These are phyloP conservation scores for Kockiozyma suomiensis DNA, from an alignment of 805 yeast genomes.

Conservation along the genomic window DNA sequence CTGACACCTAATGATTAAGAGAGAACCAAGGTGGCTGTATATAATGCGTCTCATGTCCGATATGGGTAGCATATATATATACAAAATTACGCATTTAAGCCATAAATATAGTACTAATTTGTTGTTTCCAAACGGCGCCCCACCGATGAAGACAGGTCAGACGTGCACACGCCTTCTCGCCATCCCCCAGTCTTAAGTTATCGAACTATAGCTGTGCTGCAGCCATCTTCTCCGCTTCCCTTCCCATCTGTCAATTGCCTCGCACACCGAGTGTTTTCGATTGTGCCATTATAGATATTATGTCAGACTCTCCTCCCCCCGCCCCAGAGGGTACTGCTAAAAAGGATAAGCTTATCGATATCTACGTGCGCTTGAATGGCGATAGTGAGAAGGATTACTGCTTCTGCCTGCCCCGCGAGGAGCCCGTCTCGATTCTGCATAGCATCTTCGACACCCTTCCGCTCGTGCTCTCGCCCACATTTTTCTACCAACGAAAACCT, in stretches of 20 bases:
- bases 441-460: slow-evolving; percentile 68
- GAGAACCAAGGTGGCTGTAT: too few relatives aligned
- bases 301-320: slow-evolving; percentile 1
- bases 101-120: too few relatives aligned
- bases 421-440: slow-evolving; percentile 61
- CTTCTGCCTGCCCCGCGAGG: slow-evolving; percentile 62
- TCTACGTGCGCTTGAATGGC: slow-evolving; percentile 78
- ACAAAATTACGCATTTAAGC: too few relatives aligned
- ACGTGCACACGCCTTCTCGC: too few relatives aligned
- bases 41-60: too few relatives aligned
- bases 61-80: too few relatives aligned
- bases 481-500: slow-evolving; percentile 70
- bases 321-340: slow-evolving; percentile 3
- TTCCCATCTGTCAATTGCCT: not conserved
- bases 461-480: slow-evolving; percentile 74
- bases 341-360: slow-evolving; percentile 41
- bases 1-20: too few relatives aligned
- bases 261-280: too few relatives aligned
- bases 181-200: too few relatives aligned
- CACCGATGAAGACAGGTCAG: too few relatives aligned
- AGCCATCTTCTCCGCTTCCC: not conserved
- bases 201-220: too few relatives aligned
- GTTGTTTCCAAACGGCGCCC: too few relatives aligned
- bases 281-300: not conserved
- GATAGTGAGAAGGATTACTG: slow-evolving; percentile 89